These are phyloP conservation scores for Colletotrichum caudatum DNA, from an alignment of 2,329 filamentous ascomycete genomes.

Conservation along the genomic window DNA sequence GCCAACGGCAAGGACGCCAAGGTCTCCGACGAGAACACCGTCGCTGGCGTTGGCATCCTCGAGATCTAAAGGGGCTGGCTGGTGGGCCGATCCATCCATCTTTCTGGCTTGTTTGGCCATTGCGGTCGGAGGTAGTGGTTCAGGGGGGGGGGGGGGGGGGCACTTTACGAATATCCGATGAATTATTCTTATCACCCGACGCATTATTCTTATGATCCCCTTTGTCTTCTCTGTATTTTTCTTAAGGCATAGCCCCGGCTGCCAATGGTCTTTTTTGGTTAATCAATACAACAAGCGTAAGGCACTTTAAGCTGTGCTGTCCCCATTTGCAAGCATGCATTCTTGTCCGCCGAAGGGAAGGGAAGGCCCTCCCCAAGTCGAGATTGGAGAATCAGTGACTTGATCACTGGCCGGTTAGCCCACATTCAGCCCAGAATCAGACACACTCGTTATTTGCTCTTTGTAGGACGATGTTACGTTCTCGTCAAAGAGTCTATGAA, in stretches of 20 bases:
- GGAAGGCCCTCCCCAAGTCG: background rate
- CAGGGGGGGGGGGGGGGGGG: no score
- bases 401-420: fast-evolving
- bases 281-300: background rate
- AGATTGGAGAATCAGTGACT: background rate
- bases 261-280: no score
- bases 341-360: background rate
- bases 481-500: background rate
- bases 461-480: background rate
- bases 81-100: no score
- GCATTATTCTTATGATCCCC: background rate
- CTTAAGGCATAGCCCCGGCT: background rate
- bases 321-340: no score
- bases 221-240: conserved; percentile 1
- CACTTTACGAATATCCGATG: background rate
- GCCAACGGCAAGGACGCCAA: conserved; percentile 48
- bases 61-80: conserved; percentile 42
- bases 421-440: background rate
- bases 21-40: conserved; percentile 53
- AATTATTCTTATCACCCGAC: background rate
- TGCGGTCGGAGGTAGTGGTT: background rate
- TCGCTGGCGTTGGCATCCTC: conserved; percentile 53
- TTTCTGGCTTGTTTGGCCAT: no score
- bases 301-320: no score
- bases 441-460: background rate